These are phyloP conservation scores for Kodamaea leandrae DNA, from an alignment of 805 yeast species.

Conservation along the genomic window DNA sequence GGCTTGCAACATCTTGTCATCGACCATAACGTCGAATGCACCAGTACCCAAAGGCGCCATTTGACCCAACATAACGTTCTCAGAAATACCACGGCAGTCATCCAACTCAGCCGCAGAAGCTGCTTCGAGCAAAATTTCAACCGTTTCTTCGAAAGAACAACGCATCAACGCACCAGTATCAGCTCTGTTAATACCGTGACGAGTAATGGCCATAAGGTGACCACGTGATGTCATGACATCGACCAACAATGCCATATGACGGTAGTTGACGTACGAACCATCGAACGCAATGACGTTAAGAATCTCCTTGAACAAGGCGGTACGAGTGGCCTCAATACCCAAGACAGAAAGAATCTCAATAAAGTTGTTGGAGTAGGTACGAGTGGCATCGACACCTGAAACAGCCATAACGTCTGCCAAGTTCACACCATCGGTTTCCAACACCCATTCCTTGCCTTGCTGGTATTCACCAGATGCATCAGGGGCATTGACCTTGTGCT, in stretches of 20 bases:
- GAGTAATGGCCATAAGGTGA: constrained; percentile 96
- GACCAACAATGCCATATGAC: constrained; percentile 96
- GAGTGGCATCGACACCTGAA: constrained; percentile 87
- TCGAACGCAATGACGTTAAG: constrained; percentile 97
- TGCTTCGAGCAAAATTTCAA: constrained; percentile 94
- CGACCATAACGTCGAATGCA: constrained; percentile 91
- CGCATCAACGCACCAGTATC: constrained; percentile 99
- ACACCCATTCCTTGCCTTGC: constrained; percentile 94
- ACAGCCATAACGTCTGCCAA: constrained; percentile 92
- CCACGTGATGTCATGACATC: constrained; percentile 99
- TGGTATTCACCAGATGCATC: constrained; percentile 82
- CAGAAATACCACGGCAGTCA: constrained; percentile 98
- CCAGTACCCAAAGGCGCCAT: constrained; percentile 99
- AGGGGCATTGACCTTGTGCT: constrained; percentile 68
- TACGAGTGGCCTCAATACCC: constrained; percentile 98
- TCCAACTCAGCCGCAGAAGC: constrained; percentile 98
- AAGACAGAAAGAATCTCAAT: constrained; percentile 91
- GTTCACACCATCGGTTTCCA: constrained; percentile 98
- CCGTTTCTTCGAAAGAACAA: constrained; percentile 99
- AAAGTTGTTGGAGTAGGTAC: constrained; percentile 94
- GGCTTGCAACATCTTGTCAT: constrained; percentile 76
- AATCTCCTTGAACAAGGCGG: constrained; percentile 90
- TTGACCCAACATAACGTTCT: constrained; percentile 96
- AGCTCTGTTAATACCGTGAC: constrained; percentile 98
- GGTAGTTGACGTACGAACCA: constrained; percentile 98